A percentile compares a stretch with the other conserved stretches of the same genome.
These are phyloP conservation scores for Arthroderma sp. DNA, from an alignment of 2,329 filamentous ascomycete species.

Conservation along the genomic window DNA sequence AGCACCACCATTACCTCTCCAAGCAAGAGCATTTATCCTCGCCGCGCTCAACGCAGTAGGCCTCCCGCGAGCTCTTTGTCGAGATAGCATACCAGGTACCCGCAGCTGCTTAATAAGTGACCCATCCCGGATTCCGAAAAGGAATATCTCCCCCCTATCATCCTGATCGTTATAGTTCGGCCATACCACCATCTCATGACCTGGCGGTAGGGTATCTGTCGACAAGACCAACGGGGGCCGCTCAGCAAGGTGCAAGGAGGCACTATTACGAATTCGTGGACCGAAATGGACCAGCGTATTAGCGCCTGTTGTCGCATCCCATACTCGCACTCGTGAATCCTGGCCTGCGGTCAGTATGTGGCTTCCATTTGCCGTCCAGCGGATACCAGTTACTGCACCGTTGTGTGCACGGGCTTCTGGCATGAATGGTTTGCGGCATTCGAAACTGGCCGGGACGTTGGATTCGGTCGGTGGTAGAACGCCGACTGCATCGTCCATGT, in stretches of 20 bases:
- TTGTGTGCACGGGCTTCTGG: slow-evolving; percentile 52
- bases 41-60: slow-evolving; percentile 39
- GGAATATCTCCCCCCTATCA: slow-evolving; percentile 54
- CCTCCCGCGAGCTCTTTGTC: slow-evolving; percentile 26
- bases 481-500: slow-evolving; percentile 72
- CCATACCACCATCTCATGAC: slow-evolving; percentile 60
- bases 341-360: slow-evolving; percentile 70
- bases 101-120: slow-evolving; percentile 57
- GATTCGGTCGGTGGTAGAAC: slow-evolving; percentile 32
- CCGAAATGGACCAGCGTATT: slow-evolving; percentile 87
- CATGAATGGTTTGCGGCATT: slow-evolving; percentile 29
- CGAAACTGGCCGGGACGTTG: slow-evolving; percentile 10
- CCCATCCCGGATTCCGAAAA: slow-evolving; percentile 68
- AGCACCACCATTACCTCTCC: slow-evolving; percentile 51
- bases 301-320: slow-evolving; percentile 65
- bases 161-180: slow-evolving; percentile 61
- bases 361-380: slow-evolving; percentile 68
- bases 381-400: slow-evolving; percentile 69
- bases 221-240: slow-evolving; percentile 53
- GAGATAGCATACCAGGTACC: slow-evolving; percentile 41
- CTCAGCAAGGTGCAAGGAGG: slow-evolving; percentile 43
- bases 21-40: slow-evolving; percentile 61
- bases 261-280: slow-evolving; percentile 60
- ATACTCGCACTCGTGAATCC: slow-evolving; percentile 73
- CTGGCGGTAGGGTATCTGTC: slow-evolving; percentile 21